Percentiles rank a stretch among this genome's conserved stretches.
phyloP scores from a whole-genome alignment of 805 yeast species.

The Candida oleophila region DNA sequence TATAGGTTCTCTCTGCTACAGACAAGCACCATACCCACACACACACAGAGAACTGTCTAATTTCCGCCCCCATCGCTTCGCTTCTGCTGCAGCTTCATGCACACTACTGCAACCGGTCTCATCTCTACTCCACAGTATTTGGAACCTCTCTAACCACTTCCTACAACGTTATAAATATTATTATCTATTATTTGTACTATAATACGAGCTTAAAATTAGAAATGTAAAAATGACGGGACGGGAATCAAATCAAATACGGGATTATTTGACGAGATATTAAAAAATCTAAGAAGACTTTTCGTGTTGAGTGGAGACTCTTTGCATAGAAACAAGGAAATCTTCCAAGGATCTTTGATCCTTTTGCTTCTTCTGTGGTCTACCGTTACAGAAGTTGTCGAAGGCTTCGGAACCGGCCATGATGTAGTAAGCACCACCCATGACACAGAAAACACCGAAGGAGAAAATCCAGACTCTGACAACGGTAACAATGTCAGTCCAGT shows the following conservation, averaged over 20 bases:
- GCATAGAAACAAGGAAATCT: constrained; percentile 84
- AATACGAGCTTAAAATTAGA: constrained; percentile 29
- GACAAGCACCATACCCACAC: too few relatives aligned
- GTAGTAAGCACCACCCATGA: constrained; percentile 95
- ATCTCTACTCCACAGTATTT: too few relatives aligned
- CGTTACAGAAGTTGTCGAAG: constrained; percentile 83
- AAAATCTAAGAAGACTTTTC: constrained; percentile 64
- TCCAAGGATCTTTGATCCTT: constrained; percentile 68
- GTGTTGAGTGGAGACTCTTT: constrained; percentile 87
- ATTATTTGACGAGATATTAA: constrained; percentile 9
- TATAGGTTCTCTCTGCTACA: too few relatives aligned
- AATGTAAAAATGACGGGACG: constrained; percentile 20
- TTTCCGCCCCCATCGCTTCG: too few relatives aligned
- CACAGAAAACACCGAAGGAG: constrained; percentile 97
- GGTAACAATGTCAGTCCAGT: constrained; percentile 94
- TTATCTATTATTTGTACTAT: constrained; percentile 26
- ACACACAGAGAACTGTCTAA: too few relatives aligned
- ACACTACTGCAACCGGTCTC: neutral
- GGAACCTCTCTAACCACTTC: too few relatives aligned
- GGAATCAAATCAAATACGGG: constrained; percentile 12
- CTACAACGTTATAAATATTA: constrained; percentile 15
- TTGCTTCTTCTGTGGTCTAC: constrained; percentile 59
- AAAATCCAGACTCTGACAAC: constrained; percentile 93
- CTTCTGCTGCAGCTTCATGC: too few relatives aligned
- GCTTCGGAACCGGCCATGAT: constrained; percentile 79